A percentile compares a stretch with the other conserved stretches of the same genome.
Evolutionary conservation across 78 protist species (phyloP).

Genomic region (Reticulomyxa filosa): DNA sequence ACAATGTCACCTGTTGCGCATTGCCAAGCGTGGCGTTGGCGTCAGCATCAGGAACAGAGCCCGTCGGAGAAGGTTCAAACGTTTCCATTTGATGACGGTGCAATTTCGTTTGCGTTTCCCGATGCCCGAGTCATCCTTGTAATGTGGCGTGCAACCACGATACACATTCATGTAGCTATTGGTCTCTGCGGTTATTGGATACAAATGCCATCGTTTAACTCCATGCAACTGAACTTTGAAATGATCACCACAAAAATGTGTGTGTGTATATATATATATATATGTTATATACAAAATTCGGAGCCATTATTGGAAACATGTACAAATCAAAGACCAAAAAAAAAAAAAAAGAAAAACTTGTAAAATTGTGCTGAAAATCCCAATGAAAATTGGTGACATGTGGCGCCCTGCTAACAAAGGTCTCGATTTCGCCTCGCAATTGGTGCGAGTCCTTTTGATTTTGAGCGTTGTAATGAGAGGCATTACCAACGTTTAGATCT

Average conservation of each 20-base stretch:
- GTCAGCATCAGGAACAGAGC: neutral
- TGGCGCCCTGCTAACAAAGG: slow-evolving; percentile 9
- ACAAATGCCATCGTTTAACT: slow-evolving; percentile 5
- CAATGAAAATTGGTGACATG: slow-evolving; percentile 11
- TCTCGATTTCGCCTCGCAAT: slow-evolving; percentile 12
- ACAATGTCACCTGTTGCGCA: neutral
- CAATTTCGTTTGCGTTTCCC: neutral
- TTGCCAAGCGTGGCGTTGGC: neutral
- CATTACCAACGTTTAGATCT: no score
- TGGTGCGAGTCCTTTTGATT: no score
- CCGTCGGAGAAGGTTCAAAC: neutral
- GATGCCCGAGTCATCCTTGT: neutral
- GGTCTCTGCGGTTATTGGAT: no score
- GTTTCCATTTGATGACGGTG: neutral
- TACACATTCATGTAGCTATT: neutral
- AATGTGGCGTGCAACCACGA: slow-evolving; percentile 17
- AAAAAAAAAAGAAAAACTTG: neutral
- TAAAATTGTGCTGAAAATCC: neutral
- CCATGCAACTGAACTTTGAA: slow-evolving; percentile 18
- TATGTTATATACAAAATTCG: no score
- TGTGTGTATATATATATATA: neutral
- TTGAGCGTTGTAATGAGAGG: no score
- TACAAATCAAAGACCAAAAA: neutral
- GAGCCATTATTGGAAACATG: neutral
- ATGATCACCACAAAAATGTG: neutral